Conservation (phyloP, 108 stramenopile species). For the Seminavis robusta region DNA sequence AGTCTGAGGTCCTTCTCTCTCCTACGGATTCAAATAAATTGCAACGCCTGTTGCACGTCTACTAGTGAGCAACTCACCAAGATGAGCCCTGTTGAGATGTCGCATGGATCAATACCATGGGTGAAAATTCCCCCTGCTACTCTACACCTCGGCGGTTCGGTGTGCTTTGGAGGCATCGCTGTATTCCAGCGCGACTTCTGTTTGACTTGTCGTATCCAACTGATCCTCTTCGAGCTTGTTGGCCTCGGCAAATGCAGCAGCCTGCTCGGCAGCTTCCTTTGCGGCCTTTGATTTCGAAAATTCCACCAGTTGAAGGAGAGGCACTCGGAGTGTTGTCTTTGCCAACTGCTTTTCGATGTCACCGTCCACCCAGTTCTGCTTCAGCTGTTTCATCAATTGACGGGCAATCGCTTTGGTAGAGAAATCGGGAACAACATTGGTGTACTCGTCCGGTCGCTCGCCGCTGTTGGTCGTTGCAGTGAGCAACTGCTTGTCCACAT, state of each 20-base stretch:
- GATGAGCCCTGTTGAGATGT: no score
- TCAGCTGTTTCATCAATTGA: conserved; percentile 68
- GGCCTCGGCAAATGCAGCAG: neutral
- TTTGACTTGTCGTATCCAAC: neutral
- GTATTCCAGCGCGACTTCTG: conserved; percentile 48
- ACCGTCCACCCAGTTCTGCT: conserved; percentile 63
- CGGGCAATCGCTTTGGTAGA: conserved; percentile 71
- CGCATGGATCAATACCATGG: no score
- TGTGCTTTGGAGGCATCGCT: conserved; percentile 25
- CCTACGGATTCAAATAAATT: no score
- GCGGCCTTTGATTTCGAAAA: conserved; percentile 52
- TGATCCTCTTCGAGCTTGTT: conserved; percentile 7
- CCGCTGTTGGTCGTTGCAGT: neutral
- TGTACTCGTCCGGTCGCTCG: conserved; percentile 37
- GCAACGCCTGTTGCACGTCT: no score
- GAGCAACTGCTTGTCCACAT: conserved; percentile 52
- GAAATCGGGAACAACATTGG: conserved; percentile 64
- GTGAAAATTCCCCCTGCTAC: no score
- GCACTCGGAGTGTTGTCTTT: conserved; percentile 56
- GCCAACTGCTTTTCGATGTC: conserved; percentile 80
- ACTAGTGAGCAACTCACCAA: no score
- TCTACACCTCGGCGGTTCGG: conserved; percentile 43
- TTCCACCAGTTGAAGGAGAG: conserved; percentile 72
- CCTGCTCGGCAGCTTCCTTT: conserved; percentile 7
- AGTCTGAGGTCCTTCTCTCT: no score